Evolutionary conservation across 371 early-diverging fungal genomes (phyloP).

Genomic region (Entomophthora muscae): DNA sequence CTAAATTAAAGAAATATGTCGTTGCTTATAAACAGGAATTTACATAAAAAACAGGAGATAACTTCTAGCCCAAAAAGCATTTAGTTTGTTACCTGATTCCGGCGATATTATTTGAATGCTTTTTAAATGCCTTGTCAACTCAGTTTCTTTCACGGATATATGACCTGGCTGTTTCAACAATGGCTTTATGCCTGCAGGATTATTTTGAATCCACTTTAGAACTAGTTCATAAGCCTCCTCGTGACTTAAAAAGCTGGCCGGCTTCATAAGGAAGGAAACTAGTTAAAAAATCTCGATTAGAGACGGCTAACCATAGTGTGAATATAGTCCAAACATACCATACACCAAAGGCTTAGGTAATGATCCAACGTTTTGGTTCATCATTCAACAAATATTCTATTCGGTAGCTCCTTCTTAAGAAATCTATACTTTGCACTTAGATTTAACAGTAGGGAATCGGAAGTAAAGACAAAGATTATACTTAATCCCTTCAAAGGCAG

Average conservation of each 20-base stretch:
- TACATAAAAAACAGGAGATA: neutral
- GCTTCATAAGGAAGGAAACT: neutral
- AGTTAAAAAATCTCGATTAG: neutral
- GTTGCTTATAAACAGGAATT: too few species aligned
- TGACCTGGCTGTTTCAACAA: neutral
- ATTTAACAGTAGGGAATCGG: too few species aligned
- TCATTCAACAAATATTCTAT: too few species aligned
- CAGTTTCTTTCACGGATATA: neutral
- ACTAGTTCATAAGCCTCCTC: neutral
- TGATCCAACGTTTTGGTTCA: too few species aligned
- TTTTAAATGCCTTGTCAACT: neutral
- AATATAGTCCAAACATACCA: neutral
- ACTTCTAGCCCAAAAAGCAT: neutral
- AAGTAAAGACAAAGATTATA: too few species aligned
- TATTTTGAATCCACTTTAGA: neutral
- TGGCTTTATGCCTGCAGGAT: neutral
- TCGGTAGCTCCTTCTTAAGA: too few species aligned
- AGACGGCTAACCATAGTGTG: neutral
- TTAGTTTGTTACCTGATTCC: neutral
- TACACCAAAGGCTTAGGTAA: neutral
- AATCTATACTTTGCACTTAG: too few species aligned
- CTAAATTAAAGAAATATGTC: too few species aligned
- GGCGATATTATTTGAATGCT: neutral
- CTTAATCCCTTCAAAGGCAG: too few species aligned
- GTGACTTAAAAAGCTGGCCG: neutral